phyloP scores from a whole-genome alignment of 805 yeast species.

The Lipomyces starkeyi region DNA sequence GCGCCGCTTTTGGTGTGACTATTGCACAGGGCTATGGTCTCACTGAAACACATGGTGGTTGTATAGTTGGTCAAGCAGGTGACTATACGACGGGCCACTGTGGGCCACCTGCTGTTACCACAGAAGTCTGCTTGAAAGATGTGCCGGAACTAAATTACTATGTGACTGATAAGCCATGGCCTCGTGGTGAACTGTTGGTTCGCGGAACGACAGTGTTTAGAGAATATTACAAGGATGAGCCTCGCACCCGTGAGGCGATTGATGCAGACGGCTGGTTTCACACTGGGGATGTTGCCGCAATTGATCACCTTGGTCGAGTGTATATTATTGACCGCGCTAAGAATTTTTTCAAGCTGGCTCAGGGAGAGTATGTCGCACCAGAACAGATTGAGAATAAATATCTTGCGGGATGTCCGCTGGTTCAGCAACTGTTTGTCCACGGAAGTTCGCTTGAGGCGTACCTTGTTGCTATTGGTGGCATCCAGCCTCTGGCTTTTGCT shows the following conservation, averaged over 20 bases:
- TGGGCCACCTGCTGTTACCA: constrained; percentile 62
- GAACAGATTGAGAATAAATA: constrained; percentile 75
- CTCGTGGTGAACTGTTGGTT: constrained; percentile 64
- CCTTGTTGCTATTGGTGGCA: constrained; percentile 67
- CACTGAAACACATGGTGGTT: constrained; percentile 55
- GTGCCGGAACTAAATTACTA: constrained; percentile 67
- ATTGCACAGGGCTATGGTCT: constrained; percentile 76
- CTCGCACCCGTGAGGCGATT: constrained; percentile 59
- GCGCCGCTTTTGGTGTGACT: constrained; percentile 63
- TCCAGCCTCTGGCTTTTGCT: constrained; percentile 57
- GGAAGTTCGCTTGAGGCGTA: constrained; percentile 65
- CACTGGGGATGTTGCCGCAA: constrained; percentile 61
- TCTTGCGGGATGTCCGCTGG: constrained; percentile 57
- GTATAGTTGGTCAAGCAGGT: constrained; percentile 46
- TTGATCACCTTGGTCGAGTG: constrained; percentile 60
- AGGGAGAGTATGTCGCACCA: constrained; percentile 65
- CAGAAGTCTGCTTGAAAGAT: constrained; percentile 67
- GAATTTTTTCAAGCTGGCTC: constrained; percentile 65
- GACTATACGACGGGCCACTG: constrained; percentile 59
- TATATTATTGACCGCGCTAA: constrained; percentile 75
- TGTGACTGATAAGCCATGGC: constrained; percentile 51
- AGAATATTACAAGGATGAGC: constrained; percentile 61
- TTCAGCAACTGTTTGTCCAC: constrained; percentile 63
- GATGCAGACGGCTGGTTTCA: constrained; percentile 53
- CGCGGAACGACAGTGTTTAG: constrained; percentile 69